phyloP scores from a whole-genome alignment of 2,329 filamentous ascomycete species.

The Monosporascus cannonballus region DNA sequence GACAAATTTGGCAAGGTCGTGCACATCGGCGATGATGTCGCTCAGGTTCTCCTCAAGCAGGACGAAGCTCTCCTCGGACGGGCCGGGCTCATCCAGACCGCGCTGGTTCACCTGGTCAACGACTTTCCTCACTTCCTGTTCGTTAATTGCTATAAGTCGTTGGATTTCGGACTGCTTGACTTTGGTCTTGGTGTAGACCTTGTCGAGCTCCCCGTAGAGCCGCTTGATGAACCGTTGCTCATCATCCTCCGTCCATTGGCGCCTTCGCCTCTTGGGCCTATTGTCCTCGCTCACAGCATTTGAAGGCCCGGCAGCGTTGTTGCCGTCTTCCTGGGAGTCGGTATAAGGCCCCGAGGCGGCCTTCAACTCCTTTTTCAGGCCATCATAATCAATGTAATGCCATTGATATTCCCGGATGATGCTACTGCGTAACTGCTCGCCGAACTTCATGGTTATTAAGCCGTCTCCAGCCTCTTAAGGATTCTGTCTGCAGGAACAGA shows the following conservation, averaged over 20 bases:
- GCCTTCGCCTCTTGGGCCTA: conserved; percentile 42
- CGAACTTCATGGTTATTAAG: conserved; percentile 72
- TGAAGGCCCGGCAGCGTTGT: conserved; percentile 33
- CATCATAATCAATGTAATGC: conserved; percentile 98
- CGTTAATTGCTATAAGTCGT: conserved; percentile 77
- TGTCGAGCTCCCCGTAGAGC: conserved; percentile 89
- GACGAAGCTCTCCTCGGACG: conserved; percentile 88
- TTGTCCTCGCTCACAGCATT: conserved; percentile 28
- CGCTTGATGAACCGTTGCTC: conserved; percentile 81
- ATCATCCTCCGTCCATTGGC: conserved; percentile 83
- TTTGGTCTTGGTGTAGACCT: conserved; percentile 96
- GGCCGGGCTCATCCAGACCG: conserved; percentile 50
- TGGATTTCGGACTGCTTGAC: conserved; percentile 96
- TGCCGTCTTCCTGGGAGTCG: conserved; percentile 12
- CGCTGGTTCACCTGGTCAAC: conserved; percentile 63
- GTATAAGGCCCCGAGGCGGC: conserved; percentile 50
- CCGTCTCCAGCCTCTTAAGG: conserved; percentile 35
- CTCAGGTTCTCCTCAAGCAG: conserved; percentile 90
- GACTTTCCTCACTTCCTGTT: conserved; percentile 85
- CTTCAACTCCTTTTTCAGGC: conserved; percentile 82
- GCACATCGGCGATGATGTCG: conserved; percentile 97
- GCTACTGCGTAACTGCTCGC: conserved; percentile 91
- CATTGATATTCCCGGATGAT: conserved; percentile 96
- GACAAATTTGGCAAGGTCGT: conserved; percentile 96
- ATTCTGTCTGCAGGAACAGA: conserved; percentile 2